phyloP scores from a whole-genome alignment of 164 flowering plant genomes.

The Annona squamosa region DNA sequence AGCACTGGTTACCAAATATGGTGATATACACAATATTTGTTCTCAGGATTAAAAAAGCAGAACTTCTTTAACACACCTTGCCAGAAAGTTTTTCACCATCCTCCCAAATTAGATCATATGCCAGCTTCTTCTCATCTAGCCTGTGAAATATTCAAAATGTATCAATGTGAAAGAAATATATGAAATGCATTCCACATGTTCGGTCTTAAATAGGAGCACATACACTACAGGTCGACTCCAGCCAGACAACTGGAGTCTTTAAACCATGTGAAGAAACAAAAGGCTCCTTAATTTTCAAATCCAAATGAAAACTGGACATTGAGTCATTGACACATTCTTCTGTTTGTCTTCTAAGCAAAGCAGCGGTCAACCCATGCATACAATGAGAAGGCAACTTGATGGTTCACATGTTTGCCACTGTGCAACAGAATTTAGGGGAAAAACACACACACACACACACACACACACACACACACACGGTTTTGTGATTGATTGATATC shows the following conservation, averaged over 20 bases:
- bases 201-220: too few species aligned
- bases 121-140: conserved; percentile 42
- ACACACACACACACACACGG: not conserved
- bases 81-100: conserved; percentile 47
- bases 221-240: too few species aligned
- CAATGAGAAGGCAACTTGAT: not conserved
- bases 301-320: too few species aligned
- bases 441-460: too few species aligned
- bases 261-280: too few species aligned
- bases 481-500: not conserved
- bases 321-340: too few species aligned
- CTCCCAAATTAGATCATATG: conserved; percentile 70
- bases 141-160: conserved; percentile 27
- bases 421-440: not conserved
- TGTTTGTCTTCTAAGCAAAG: too few species aligned
- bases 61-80: conserved; percentile 34
- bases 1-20: too few species aligned
- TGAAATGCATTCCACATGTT: not conserved
- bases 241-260: too few species aligned
- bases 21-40: too few species aligned
- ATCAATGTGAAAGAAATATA: not conserved
- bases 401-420: not conserved
- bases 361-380: not conserved
- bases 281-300: too few species aligned
- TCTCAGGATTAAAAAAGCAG: too few species aligned